Evolutionary conservation across 306 rosid genomes (phyloP).

Genomic region (Cucumis melo): DNA sequence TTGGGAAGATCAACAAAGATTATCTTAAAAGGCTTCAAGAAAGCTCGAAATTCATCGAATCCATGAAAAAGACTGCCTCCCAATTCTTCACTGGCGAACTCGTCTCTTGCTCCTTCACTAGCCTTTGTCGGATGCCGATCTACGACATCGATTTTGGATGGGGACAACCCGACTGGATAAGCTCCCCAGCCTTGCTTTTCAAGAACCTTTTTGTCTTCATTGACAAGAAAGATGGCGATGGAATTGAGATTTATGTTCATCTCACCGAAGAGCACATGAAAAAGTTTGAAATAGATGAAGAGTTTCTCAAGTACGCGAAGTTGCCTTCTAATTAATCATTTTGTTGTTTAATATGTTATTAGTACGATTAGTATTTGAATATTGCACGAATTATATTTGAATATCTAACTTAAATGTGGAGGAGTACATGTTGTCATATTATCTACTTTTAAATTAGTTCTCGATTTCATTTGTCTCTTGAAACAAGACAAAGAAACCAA

Average conservation of each 20-base stretch:
- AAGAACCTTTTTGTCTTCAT: slow-evolving; percentile 31
- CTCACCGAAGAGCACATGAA: slow-evolving; percentile 37
- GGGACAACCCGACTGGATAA: slow-evolving; percentile 44
- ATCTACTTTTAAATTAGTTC: no score
- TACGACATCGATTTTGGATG: slow-evolving; percentile 45
- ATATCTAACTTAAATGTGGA: no score
- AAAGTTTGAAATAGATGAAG: not conserved
- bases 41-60: slow-evolving; percentile 6
- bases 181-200: slow-evolving; percentile 19
- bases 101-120: slow-evolving; percentile 23
- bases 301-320: not conserved
- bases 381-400: no score
- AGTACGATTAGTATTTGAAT: no score
- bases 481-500: no score
- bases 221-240: slow-evolving; percentile 21
- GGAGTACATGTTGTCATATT: no score
- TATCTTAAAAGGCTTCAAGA: slow-evolving; percentile 12
- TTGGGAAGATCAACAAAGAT: slow-evolving; percentile 19
- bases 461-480: slow-evolving; percentile 21
- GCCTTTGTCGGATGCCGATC: slow-evolving; percentile 36
- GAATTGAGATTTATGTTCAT: slow-evolving; percentile 33
- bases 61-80: slow-evolving; percentile 2
- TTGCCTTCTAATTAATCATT: not conserved
- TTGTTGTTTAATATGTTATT: no score
- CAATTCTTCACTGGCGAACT: slow-evolving; percentile 17